Evolutionary conservation across 2,329 filamentous ascomycete species (phyloP).

Genomic region (Polychaeton citri): DNA sequence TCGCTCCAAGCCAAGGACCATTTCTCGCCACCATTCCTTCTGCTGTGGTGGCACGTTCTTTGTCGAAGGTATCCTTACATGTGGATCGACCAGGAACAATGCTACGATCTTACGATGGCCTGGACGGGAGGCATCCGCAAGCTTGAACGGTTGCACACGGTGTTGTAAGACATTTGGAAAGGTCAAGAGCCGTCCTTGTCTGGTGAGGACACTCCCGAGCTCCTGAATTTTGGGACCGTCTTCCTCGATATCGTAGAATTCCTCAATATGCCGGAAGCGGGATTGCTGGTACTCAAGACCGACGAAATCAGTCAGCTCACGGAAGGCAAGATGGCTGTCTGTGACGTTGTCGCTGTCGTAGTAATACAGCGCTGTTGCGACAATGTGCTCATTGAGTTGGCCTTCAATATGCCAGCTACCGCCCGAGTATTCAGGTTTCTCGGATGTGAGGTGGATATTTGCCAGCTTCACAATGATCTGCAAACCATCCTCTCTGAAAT

Average conservation of each 20-base stretch:
- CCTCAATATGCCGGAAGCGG: slow-evolving; percentile 11
- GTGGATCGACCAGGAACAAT: slow-evolving; percentile 47
- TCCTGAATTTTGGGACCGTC: slow-evolving; percentile 25
- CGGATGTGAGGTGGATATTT: slow-evolving; percentile 45
- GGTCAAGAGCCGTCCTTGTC: slow-evolving; percentile 36
- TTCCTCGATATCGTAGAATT: slow-evolving; percentile 14
- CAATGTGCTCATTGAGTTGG: slow-evolving; percentile 47
- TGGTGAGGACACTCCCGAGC: slow-evolving; percentile 36
- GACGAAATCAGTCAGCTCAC: slow-evolving; percentile 15
- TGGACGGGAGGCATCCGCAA: slow-evolving; percentile 36
- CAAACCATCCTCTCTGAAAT: slow-evolving; percentile 32
- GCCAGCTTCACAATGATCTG: slow-evolving; percentile 54
- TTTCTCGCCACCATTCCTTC: slow-evolving; percentile 28
- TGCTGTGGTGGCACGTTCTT: slow-evolving; percentile 40
- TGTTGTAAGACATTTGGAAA: slow-evolving; percentile 45
- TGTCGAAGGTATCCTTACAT: slow-evolving; percentile 37
- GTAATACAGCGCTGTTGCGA: slow-evolving; percentile 50
- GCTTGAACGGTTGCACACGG: slow-evolving; percentile 35
- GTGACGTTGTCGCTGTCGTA: slow-evolving; percentile 49
- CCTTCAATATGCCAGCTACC: slow-evolving; percentile 42
- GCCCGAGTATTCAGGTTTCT: slow-evolving; percentile 40
- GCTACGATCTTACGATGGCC: slow-evolving; percentile 45
- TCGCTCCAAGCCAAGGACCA: slow-evolving; percentile 7
- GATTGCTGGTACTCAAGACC: slow-evolving; percentile 8
- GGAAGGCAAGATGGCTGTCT: slow-evolving; percentile 38